Conservation (phyloP, 495 filamentous ascomycete species). For the Bryoglossum gracile region DNA sequence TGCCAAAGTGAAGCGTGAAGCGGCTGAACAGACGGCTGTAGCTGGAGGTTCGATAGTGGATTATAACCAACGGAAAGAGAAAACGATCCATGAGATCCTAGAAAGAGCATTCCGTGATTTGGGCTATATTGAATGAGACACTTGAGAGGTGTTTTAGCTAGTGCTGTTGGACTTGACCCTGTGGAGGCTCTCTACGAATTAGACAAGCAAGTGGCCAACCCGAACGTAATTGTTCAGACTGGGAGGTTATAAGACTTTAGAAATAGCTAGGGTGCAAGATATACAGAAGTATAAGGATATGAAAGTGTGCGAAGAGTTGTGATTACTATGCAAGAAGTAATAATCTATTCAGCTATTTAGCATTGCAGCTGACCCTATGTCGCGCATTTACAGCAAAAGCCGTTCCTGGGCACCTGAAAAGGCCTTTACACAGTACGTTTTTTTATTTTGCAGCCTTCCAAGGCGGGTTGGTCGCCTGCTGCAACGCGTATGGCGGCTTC, state of each 20-base stretch:
- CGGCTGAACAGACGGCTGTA: constrained; percentile 25
- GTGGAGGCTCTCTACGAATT: not conserved
- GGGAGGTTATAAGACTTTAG: not conserved
- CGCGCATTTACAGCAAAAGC: too few species aligned
- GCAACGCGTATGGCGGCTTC: too few species aligned
- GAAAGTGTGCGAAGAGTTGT: not conserved
- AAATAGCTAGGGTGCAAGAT: not conserved
- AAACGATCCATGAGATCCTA: constrained; percentile 34
- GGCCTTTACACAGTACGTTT: too few species aligned
- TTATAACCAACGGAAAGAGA: constrained; percentile 37
- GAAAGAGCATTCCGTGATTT: constrained; percentile 31
- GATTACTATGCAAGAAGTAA: too few species aligned
- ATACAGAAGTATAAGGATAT: not conserved
- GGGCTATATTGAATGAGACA: constrained; percentile 22
- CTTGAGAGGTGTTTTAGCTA: not conserved
- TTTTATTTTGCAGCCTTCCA: too few species aligned
- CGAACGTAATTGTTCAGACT: not conserved
- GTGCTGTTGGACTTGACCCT: not conserved
- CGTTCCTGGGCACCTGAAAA: too few species aligned
- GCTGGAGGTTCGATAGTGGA: constrained; percentile 31
- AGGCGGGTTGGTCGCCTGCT: too few species aligned
- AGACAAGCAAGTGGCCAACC: not conserved
- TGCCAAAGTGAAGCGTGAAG: constrained; percentile 33
- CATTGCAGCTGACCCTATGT: too few species aligned
- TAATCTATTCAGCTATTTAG: too few species aligned